A percentile compares a stretch with the other conserved stretches of the same genome.
These are phyloP conservation scores for Daldinia decipiens DNA, from an alignment of 495 filamentous ascomycete species.

Conservation along the genomic window DNA sequence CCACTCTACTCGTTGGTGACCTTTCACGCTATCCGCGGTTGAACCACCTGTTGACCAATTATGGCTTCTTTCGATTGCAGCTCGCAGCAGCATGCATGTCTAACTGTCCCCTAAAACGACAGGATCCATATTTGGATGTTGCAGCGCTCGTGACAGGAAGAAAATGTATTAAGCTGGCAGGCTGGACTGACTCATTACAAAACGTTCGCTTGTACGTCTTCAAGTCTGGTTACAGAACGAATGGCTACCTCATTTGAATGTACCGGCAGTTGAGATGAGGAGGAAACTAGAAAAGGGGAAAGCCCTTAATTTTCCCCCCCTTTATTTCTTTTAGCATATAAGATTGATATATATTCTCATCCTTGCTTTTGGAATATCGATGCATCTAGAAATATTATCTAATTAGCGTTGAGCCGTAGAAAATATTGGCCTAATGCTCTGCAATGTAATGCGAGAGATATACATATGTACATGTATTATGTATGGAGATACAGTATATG, in stretches of 20 bases:
- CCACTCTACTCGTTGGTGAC: slow-evolving; percentile 34
- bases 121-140: slow-evolving; percentile 32
- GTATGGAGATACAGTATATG: slow-evolving; percentile 7
- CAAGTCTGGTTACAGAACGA: background rate
- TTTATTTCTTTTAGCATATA: background rate
- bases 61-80: slow-evolving; percentile 35
- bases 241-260: background rate
- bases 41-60: slow-evolving; percentile 35
- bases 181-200: slow-evolving; percentile 34
- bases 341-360: background rate
- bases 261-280: slow-evolving; percentile 1
- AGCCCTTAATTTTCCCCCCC: background rate
- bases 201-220: slow-evolving; percentile 8
- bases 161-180: slow-evolving; percentile 18
- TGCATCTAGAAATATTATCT: background rate
- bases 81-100: slow-evolving; percentile 42
- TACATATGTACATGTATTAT: slow-evolving; percentile 6
- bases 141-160: slow-evolving; percentile 34
- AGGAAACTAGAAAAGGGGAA: background rate
- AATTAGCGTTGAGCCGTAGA: background rate
- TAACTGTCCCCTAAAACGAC: slow-evolving; percentile 32
- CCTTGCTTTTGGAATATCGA: background rate
- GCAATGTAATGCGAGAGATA: slow-evolving; percentile 5
- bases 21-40: slow-evolving; percentile 42
- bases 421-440: background rate